Evolutionary conservation across 1,284 basidiomycete species (phyloP), one percentile per base, ranked within the genome.

Genomic region (Fomes fomentarius): DNA sequence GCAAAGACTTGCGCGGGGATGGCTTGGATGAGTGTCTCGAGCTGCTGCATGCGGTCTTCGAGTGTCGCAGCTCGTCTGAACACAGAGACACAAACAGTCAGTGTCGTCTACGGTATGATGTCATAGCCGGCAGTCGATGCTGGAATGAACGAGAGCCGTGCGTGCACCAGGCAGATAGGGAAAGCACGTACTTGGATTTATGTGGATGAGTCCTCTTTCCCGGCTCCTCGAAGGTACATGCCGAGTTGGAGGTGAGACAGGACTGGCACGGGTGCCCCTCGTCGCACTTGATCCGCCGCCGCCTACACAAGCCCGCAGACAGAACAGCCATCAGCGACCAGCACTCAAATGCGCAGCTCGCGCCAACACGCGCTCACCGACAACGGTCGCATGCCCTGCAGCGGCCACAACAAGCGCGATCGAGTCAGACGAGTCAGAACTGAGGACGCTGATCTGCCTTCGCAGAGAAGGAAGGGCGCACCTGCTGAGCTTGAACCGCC

Each of bases 231-330:
- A 92, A 92, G 0, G 90, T 92, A 61, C 89, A 92, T 10, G 87
- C 73, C 4, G 89, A 90, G 63, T 79, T 87, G 15, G 89, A 87
- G 4, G 86, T 84, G 19, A 91, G 70, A 70, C 89, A 92, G 10
- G 89, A 89, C 72, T 92, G 89, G 68, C 89, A 92, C 35, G 89
- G 90, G 63, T 91, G 89, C 0, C 89, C 90, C 68, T 92, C 90
- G 63, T 92, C 90, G 67, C 89, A 92, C 64, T 90, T 89, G 68
- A 91, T 92, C 63, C 89, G 76, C 64, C 89, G 76, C 53, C 89
- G 85, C 30, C 89, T 90, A 63, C 38, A n/a, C 37, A 17, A 39
- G 22, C 33, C 44, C 19, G 28, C 22, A 47, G 31, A 34, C 40
- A 54, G 17, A 47, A 26, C 37, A 30, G 33, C 21, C 19, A 12